Percentiles rank a stretch among this genome's conserved stretches.
phyloP scores from a whole-genome alignment of 2,329 filamentous ascomycete genomes.

The Aspergillus piperis region DNA sequence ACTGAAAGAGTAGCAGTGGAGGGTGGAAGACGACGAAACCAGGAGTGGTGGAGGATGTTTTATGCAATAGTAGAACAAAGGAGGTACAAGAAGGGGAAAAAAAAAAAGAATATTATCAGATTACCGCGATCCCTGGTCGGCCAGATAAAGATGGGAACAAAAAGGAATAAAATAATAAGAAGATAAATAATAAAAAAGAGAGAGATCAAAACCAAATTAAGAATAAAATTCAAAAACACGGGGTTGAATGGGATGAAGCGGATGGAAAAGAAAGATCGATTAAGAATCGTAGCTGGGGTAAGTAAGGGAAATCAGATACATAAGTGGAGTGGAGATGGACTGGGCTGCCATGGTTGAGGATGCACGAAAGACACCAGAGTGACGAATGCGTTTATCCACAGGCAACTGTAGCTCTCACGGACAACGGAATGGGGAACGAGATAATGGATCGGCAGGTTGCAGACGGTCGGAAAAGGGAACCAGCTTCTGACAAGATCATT shows the following conservation, averaged over 20 bases:
- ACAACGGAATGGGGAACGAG: constrained; percentile 18
- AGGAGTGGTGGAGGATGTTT: neutral
- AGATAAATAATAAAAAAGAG: constrained; percentile 1
- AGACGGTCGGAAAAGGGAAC: constrained; percentile 9
- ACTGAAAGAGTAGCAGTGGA: neutral
- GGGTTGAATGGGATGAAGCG: neutral
- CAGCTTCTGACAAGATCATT: constrained; percentile 17
- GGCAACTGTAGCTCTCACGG: constrained; percentile 6
- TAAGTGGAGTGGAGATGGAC: constrained; percentile 24
- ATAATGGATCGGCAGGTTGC: constrained; percentile 18
- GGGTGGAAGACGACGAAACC: neutral
- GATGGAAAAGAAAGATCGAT: constrained; percentile 7
- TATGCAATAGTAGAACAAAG: neutral
- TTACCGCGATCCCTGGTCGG: neutral
- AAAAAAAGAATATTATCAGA: constrained; percentile 6
- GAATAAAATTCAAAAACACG: constrained; percentile 8
- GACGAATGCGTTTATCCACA: constrained; percentile 31
- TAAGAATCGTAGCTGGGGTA: constrained; percentile 12
- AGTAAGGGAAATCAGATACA: constrained; percentile 27
- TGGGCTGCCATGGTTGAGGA: constrained; percentile 20
- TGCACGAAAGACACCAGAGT: constrained; percentile 28
- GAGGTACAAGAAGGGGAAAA: constrained; percentile 8
- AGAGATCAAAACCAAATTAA: too few species aligned
- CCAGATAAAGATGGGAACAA: constrained; percentile 2
- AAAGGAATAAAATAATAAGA: constrained; percentile 2